Evolutionary conservation across 331 rosid genomes (phyloP).

Genomic region (Malus hybrid): DNA sequence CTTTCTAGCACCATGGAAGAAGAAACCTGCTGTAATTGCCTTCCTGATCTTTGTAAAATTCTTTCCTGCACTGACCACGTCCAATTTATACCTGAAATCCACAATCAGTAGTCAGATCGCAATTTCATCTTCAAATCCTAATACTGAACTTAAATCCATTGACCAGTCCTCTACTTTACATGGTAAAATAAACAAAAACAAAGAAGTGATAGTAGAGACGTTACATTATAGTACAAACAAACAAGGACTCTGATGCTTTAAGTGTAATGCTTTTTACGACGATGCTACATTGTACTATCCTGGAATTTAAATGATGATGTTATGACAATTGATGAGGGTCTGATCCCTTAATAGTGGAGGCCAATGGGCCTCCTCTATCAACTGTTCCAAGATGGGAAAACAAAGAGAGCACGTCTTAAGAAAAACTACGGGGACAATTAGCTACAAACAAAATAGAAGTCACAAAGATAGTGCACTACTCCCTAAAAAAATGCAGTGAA

Average conservation of each 20-base stretch:
- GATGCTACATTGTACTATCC: not conserved
- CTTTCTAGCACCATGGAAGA: slow-evolving; percentile 81
- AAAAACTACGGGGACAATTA: not conserved
- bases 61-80: slow-evolving; percentile 79
- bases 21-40: slow-evolving; percentile 90
- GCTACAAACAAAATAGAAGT: not conserved
- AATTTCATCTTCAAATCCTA: slow-evolving; percentile 3
- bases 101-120: slow-evolving; percentile 20
- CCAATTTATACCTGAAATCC: slow-evolving; percentile 70
- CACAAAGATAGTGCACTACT: not conserved
- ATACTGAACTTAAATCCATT: too few species aligned
- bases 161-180: not conserved
- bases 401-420: not conserved
- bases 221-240: too few species aligned
- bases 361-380: too few species aligned
- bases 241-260: too few species aligned
- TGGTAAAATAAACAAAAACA: not conserved
- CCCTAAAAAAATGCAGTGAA: not conserved
- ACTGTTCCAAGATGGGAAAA: too few species aligned
- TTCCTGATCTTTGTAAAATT: slow-evolving; percentile 80
- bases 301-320: not conserved
- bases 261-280: too few species aligned
- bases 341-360: too few species aligned
- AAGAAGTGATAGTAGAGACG: not conserved
- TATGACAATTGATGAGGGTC: not conserved